Conservation (phyloP, 495 filamentous ascomycete genomes). For the Clavariopsis aquatica region DNA sequence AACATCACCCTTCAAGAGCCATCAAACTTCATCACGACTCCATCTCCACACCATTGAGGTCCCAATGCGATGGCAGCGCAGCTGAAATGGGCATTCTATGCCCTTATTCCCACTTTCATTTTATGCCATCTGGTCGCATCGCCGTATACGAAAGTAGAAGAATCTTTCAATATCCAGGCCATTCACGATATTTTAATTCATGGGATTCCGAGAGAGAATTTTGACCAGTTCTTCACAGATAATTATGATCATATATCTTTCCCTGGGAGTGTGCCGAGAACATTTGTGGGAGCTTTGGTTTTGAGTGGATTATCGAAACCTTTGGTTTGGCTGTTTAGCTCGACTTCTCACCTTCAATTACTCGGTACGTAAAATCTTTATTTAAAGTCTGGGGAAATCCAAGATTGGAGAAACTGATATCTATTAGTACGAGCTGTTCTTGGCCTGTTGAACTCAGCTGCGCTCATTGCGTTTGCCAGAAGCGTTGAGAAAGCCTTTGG, state of each 20-base stretch:
- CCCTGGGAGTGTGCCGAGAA: conserved; percentile 86
- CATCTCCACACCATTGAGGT: background rate
- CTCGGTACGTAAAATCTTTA: conserved; percentile 32
- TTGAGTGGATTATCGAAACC: conserved; percentile 71
- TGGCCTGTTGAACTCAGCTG: conserved; percentile 72
- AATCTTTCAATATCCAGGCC: conserved; percentile 97
- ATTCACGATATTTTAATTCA: conserved; percentile 85
- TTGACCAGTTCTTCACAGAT: conserved; percentile 51
- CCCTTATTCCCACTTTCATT: conserved; percentile 47
- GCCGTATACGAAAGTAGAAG: conserved; percentile 97
- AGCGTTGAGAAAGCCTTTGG: conserved; percentile 72
- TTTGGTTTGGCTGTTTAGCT: conserved; percentile 47
- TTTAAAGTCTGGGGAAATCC: no score
- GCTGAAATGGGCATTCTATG: conserved; percentile 17
- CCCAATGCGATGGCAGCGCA: conserved; percentile 19
- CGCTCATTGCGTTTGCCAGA: conserved; percentile 64
- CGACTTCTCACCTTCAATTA: conserved; percentile 42
- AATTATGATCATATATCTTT: conserved; percentile 91
- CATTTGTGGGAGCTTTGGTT: conserved; percentile 76
- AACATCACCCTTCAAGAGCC: no score
- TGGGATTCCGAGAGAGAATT: conserved; percentile 65
- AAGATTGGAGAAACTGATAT: background rate
- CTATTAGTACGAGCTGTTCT: conserved; percentile 70
- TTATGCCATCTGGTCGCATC: conserved; percentile 73
- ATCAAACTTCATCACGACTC: background rate